A percentile compares a stretch with the other conserved stretches of the same genome.
Conservation (phyloP, 306 rosid genomes). For the Prosopis cineraria region DNA sequence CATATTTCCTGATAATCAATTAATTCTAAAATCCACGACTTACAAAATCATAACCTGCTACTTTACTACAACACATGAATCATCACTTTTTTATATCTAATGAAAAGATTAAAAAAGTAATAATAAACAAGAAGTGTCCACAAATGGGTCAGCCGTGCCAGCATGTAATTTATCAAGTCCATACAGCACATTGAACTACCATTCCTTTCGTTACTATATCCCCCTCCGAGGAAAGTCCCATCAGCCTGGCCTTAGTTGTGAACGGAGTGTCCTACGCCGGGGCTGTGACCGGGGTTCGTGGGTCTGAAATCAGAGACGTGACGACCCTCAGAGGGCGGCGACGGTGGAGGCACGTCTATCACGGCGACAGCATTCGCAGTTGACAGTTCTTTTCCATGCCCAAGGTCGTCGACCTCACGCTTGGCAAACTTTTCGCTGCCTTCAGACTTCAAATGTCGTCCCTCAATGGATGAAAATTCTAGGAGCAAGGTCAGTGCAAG, state of each 20-base stretch:
- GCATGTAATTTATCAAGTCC: not conserved
- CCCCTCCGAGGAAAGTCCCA: not conserved
- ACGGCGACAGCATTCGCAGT: not conserved
- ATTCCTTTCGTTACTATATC: not conserved
- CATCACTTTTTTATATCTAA: not conserved
- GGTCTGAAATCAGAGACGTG: constrained; percentile 54
- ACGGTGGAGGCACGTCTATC: constrained; percentile 34
- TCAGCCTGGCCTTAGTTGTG: constrained; percentile 44
- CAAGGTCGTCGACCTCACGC: not conserved
- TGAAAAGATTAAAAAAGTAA: not conserved
- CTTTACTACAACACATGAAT: not conserved
- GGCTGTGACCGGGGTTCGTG: constrained; percentile 81
- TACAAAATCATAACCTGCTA: not conserved
- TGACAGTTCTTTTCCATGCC: not conserved
- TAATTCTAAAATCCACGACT: not conserved
- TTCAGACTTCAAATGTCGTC: constrained; percentile 42
- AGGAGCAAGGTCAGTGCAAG: constrained; percentile 34
- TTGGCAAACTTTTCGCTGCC: not conserved
- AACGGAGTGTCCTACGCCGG: constrained; percentile 64
- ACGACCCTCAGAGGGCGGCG: constrained; percentile 31
- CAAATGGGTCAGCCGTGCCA: too few relatives aligned
- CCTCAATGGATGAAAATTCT: constrained; percentile 27
- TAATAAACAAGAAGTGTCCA: not conserved
- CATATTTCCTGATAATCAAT: not conserved
- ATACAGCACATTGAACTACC: not conserved